Base-by-base conservation (phyloP, 1,284 basidiomycete species). In the Melampsora abietis-canadensis region DNA sequence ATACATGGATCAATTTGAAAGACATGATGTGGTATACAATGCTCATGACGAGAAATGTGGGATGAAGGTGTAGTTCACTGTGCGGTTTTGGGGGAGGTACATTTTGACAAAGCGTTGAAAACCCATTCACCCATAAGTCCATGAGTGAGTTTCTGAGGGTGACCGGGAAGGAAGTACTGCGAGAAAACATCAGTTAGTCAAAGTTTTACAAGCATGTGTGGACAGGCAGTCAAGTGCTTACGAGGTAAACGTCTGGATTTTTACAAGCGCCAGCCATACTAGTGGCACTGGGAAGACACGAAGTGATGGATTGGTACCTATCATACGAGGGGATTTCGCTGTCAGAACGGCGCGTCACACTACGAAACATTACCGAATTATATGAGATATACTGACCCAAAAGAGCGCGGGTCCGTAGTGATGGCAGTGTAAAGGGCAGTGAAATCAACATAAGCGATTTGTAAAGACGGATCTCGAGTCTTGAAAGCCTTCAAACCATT, bases 391-490 rank as follows among this genome's bases (percentile, higher is more conserved):
- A 19, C 67, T 68, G 21, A 61, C 67, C 67, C 54, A 40, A 68
- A 68, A 34, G 54, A 60, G 34, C 27, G 24, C 6, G 57, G 67
- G 15, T 68, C 19, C 14, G 6, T 14, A 10, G n/a, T 24, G 44
- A 68, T 68, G 5, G 67, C 67, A 12, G 30, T 12, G 34, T 59
- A 68, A 24, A 68, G 54, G 14, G 67, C 31, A 5, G 40, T 59
- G 5, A 60, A 57, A 21, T 68, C 67, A 21, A 68, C 57, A 30
- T 59, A 68, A 27, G 54, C 54, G 34, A 68, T 59, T 37, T 68
- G 37, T 21, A 68, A 59, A 24, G 10, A 14, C 12, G 54, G 34
- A n/a, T 51, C 31, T 68, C 57, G 51, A 54, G 51, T n/a, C 48
- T 44, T 57, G 1, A 68, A n/a, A 34, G 37, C 37, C 40, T 68